Conservation (phyloP, 805 yeast species). For the Lachancea mirantina region DNA sequence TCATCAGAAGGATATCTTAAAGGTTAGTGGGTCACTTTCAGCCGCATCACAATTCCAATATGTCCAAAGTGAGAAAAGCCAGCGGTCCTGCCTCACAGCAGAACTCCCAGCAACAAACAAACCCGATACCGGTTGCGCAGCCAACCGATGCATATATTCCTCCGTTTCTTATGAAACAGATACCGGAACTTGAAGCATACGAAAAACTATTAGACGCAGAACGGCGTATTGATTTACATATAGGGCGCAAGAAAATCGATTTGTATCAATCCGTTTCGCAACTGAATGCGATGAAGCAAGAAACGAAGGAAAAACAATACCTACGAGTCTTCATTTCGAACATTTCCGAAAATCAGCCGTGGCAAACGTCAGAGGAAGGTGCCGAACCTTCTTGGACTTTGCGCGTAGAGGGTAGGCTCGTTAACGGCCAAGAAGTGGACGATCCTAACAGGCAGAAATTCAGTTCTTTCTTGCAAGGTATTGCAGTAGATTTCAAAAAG, state of each 20-base stretch:
- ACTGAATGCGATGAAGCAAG: constrained; percentile 37
- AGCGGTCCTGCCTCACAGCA: constrained; percentile 1
- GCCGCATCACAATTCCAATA: no score
- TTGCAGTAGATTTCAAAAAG: constrained; percentile 64
- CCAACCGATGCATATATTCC: constrained; percentile 54
- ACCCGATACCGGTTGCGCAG: constrained; percentile 26
- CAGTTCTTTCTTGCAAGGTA: constrained; percentile 73
- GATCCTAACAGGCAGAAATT: constrained; percentile 52
- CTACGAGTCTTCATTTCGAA: constrained; percentile 79
- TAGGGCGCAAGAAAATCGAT: constrained; percentile 78
- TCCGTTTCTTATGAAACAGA: constrained; percentile 35
- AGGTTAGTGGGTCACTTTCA: not conserved
- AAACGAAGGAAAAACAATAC: constrained; percentile 44
- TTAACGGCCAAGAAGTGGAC: constrained; percentile 45
- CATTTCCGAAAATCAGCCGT: constrained; percentile 78
- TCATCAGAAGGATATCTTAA: not conserved
- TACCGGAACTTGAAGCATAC: constrained; percentile 70
- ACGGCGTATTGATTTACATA: constrained; percentile 67
- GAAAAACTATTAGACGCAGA: constrained; percentile 75
- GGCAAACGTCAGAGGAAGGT: constrained; percentile 47
- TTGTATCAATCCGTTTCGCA: constrained; percentile 61
- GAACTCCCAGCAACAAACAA: constrained; percentile 17
- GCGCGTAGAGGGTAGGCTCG: constrained; percentile 77
- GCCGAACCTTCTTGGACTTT: constrained; percentile 68
- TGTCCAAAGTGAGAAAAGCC: constrained; percentile 6